Evolutionary conservation across 2,329 filamentous ascomycete genomes (phyloP), one percentile per base, ranked within the genome.

Genomic region (Pseudogymnoascus sp.): DNA sequence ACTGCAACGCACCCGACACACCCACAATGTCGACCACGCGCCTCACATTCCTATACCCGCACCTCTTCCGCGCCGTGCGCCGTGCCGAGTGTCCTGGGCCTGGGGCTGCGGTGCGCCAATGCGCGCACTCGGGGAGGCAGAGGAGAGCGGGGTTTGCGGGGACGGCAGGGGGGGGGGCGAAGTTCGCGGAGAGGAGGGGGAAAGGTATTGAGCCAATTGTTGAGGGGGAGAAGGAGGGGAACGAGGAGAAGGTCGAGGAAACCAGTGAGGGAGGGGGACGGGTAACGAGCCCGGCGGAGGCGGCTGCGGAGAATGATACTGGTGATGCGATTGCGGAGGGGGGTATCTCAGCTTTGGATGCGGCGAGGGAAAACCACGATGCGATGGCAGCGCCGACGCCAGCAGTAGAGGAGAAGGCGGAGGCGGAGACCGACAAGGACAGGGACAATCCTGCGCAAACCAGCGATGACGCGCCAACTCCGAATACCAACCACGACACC

Each of bases 11-110:
- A 56, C 4, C n/a, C 25, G 25, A 33, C 10, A 33, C 8, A 56
- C 4, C 8, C 8, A 31, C n/a, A 3, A 90, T 90, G 84, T 80
- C 86, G 66, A 79, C 82, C 23, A 77, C 79, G 65, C 80, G 87
- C 70, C 77, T 90, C 65, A 83, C 84, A 14, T 90, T 90, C 70
- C 78, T 90, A 16, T 90, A 89, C 68, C 86, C 88, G 53, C 84
- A 85, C 68, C 75, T 90, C 62, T 83, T 87, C 73, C 84, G 85
- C 62, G 78, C 80, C 14, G 73, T 80, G 66, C 78, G 80, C 66
- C 68, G 72, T 66, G 70, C 74, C 74, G 71, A 84, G 74, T 72
- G 78, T 73, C 42, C 76, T 66, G 31, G 74, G 23, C 75, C 77
- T 33, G 47, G 50, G 10, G 25, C 68, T 72, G 76, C 68, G 63